Evolutionary conservation across 1,284 basidiomycete species (phyloP), one percentile per base, ranked within the genome.

Genomic region (Cryptococcus floricola): DNA sequence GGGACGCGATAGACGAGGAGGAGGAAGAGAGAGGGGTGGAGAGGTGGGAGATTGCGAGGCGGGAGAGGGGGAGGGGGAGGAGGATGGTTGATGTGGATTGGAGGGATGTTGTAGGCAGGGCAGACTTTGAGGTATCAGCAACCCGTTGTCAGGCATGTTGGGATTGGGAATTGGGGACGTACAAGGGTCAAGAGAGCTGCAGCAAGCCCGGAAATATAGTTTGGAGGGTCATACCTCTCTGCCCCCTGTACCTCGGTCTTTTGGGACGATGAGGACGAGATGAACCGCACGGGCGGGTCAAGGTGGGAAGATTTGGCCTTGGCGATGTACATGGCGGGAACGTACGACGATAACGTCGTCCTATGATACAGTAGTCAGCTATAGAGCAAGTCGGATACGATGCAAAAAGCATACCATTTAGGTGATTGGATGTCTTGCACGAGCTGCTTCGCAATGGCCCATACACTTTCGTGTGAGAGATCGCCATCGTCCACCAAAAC

Each of bases 251-350:
- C 46, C 49, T 48, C 34, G 12, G 10, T 18, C 45, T 39, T 23
- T 12, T n/a, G 28, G 7, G 19, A 27, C n/a, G 48, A 37, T 34
- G 31, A 34, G 50, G 48, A 39, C n/a, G 62, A 60, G 6, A 74
- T 53, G 38, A 52, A 52, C 4, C 73, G 67, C 31, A 72, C 67
- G 1, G 70, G 67, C 10, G 69, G 54, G 27, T 60, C 53, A 44
- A 45, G 12, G 19, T 34, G 39, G 4, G 18, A 19, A 31, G 53
- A 52, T 14, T 19, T 19, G 14, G 48, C 12, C 6, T 54, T 53
- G 39, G 69, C 66, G 25, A 74, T 72, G 61, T 74, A 74, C 63
- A 74, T 69, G 1, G 68, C 55, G 2, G 71, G 72, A 2, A 71
- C 63, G 55, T 75, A 73, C 5, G 69, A 64, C 12, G 71, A 64